A percentile compares a stretch with the other conserved stretches of the same genome.
Evolutionary conservation across 768 basidiomycete species (phyloP).

Genomic region (Xerocomus potaroensis): DNA sequence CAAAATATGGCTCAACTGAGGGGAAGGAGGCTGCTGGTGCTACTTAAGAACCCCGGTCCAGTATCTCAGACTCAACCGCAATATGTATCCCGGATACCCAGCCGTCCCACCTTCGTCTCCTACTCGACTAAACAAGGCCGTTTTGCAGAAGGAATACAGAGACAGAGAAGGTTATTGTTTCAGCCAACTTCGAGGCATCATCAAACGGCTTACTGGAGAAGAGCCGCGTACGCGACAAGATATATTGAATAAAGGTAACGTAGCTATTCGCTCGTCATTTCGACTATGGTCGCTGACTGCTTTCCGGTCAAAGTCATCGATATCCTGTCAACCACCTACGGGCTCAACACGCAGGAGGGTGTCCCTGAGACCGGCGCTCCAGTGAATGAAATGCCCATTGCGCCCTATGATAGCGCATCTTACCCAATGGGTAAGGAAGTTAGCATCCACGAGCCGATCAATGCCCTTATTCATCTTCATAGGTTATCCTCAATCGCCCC

Average conservation of each 20-base stretch:
- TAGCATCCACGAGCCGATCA: not conserved
- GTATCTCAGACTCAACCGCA: not conserved
- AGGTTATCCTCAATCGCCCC: conserved; percentile 4
- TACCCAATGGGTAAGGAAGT: not conserved
- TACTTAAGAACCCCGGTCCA: too few species aligned
- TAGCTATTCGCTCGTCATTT: not conserved
- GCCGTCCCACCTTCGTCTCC: not conserved
- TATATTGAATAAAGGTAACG: conserved; percentile 15
- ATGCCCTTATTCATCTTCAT: not conserved
- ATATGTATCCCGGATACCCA: not conserved
- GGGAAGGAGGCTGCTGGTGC: too few species aligned
- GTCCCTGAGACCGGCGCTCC: not conserved
- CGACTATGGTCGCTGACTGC: not conserved
- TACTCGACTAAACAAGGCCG: conserved; percentile 11
- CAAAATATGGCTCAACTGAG: too few species aligned
- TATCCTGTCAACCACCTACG: too few species aligned
- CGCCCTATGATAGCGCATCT: not conserved
- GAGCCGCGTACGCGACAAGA: conserved; percentile 17
- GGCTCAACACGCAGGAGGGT: too few species aligned
- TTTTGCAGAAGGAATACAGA: conserved; percentile 19
- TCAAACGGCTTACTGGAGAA: conserved; percentile 11
- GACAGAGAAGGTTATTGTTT: conserved; percentile 21
- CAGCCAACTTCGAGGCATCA: conserved; percentile 11
- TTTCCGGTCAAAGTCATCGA: conserved; percentile 4
- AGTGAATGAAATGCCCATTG: not conserved